Base-by-base conservation (phyloP, 228 moss, liverwort and hornwort genomes). In the Sphagnum fallax region DNA sequence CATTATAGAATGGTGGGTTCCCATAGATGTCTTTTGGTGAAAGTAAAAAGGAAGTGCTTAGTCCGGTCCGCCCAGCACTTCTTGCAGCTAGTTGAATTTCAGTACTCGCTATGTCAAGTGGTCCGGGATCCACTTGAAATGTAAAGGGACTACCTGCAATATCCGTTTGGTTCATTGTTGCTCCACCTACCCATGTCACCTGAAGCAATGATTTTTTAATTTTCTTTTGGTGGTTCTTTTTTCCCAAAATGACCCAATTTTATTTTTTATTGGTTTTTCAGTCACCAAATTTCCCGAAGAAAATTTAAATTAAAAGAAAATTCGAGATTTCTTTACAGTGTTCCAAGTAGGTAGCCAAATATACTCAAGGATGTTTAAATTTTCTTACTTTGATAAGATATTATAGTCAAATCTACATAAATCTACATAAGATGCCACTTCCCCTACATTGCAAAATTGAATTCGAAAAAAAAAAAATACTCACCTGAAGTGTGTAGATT, bases 1-100 rank as follows among this genome's bases (percentile, higher is more conserved):
- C 83, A 11, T 81, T 81, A 51, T 83, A 87, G 72, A 81, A 80
- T 7, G 87, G 78, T 4, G 75, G 48, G 55, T 87, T 87, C 53
- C 87, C 83, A 47, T n/a, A 78, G 50, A 58, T 73, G 75, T 87
- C 83, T 4, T 66, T 64, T 13, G 83, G 83, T 4, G 74, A 1
- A 51, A 87, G 72, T 0, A 57, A 71, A 70, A 87, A 87, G 16
- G 68, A 76, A 67, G 83, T 83, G 49, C 55, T 81, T 16, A 87
- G 76, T 4, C 83, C 81, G 16, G 65, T 78, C 15, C 65, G 9
- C 50, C 78, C 10, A 32, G 73, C 78, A 61, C 75, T 50, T 62
- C 70, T 72, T 65, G 59, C 8, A 53, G 78, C 69, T 32, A 87
- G 63, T 11, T 47, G 0, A 7, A 87, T 6, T 7, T 71, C 0